Base-by-base conservation (phyloP, 768 basidiomycete genomes). In the Russula olivacea region DNA sequence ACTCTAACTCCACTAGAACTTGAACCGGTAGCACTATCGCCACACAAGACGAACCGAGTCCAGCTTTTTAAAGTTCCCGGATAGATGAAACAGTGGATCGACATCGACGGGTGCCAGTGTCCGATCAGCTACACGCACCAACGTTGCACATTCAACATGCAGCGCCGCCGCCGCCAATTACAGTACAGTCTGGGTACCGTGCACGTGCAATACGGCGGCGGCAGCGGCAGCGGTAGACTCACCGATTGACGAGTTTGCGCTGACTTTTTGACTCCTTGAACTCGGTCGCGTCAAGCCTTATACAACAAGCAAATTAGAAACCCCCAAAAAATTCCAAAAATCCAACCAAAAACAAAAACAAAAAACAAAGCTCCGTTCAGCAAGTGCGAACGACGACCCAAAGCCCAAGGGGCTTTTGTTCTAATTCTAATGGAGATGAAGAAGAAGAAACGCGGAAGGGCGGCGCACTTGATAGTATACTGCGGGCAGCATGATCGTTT, bases 401-500 rank as follows among this genome's bases (percentile, higher is more conserved):
- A 30, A 51, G 30, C 50, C 50, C 50, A 10, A 23, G 8, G 14
- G 15, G 15, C 23, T 19, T 28, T 40, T 17, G 14, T 14, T 10
- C 3, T 12, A 11, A 23, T 25, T 49, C 15, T 28, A 23, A 43
- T n/a, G 43, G 43, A 40, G 38, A n/a, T 45, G 45, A 5, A 45
- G 48, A 25, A 5, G 15, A 9, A 3, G 12, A 25, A 28, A 49
- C 45, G 48, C 55, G 28, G 25, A 72, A 4, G 34, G 34, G 10
- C 11, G 36, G 36, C 78, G 59, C 68, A 89, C 93, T 84, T 91
- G 72, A 98, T 98, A 3, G 96, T 93, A 71, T 97, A 96, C 68
- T 93, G 90, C 0, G 95, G 92, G 72, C 96, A 98, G 71, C 96
- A 98, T 11, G 93, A 88, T 6, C 74, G 72, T 65, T 77, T 81